Percentiles rank a stretch among this genome's conserved stretches.
Conservation (phyloP, 2,329 filamentous ascomycete species). For the Bipolaris bicolor region DNA sequence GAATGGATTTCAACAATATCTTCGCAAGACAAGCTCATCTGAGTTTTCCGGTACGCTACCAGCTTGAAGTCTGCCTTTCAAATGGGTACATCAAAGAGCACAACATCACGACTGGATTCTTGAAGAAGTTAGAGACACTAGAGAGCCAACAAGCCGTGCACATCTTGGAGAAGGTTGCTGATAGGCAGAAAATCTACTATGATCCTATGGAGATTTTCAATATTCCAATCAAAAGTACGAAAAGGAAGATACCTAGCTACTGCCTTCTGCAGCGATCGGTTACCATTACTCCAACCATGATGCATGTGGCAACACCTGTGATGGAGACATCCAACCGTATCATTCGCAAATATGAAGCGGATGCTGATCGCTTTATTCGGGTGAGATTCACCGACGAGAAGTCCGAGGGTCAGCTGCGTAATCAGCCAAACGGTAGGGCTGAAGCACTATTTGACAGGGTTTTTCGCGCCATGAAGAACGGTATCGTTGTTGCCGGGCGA, state of each 20-base stretch:
- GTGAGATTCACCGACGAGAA: conserved; percentile 90
- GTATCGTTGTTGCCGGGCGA: conserved; percentile 81
- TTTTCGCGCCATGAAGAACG: conserved; percentile 72
- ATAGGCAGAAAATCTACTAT: conserved; percentile 65
- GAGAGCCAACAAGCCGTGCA: conserved; percentile 63
- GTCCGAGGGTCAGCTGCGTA: conserved; percentile 51
- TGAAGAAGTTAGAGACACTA: conserved; percentile 64
- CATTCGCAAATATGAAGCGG: conserved; percentile 70
- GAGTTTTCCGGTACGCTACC: conserved; percentile 77
- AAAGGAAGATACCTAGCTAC: conserved; percentile 67
- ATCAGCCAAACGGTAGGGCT: conserved; percentile 41
- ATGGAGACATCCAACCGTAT: conserved; percentile 90
- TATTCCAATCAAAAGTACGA: conserved; percentile 39
- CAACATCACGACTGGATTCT: conserved; percentile 70
- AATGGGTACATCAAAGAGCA: conserved; percentile 77
- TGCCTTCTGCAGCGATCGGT: conserved; percentile 79
- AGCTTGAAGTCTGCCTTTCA: conserved; percentile 92
- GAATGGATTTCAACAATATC: conserved; percentile 38
- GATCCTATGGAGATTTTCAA: conserved; percentile 77
- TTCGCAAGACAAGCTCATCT: conserved; percentile 33
- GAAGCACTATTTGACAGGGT: conserved; percentile 75
- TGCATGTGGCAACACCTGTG: conserved; percentile 77
- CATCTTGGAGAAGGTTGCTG: conserved; percentile 76
- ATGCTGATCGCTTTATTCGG: conserved; percentile 81
- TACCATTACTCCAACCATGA: conserved; percentile 80